A percentile compares a stretch with the other conserved stretches of the same genome.
Conservation (phyloP, 331 rosid species). For the Rosa hybrid region DNA sequence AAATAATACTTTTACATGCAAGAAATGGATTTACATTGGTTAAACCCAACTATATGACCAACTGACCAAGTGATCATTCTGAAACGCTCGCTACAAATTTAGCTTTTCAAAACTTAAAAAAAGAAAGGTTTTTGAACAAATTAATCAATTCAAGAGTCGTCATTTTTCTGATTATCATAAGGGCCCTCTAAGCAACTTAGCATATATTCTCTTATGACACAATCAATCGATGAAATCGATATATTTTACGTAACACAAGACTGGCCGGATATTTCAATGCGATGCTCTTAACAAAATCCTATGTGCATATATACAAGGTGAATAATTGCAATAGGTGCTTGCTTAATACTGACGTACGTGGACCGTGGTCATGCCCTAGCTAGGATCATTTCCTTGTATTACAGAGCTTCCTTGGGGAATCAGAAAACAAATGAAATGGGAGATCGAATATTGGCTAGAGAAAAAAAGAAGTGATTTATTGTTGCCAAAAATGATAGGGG, state of each 20-base stretch:
- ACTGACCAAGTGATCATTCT: background rate
- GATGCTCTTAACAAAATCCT: background rate
- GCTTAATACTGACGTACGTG: background rate
- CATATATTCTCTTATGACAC: background rate
- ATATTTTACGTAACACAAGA: background rate
- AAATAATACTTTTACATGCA: background rate
- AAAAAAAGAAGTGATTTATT: background rate
- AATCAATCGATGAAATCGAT: background rate
- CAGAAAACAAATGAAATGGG: background rate
- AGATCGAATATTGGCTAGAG: background rate
- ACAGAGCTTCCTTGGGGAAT: background rate
- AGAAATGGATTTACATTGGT: background rate
- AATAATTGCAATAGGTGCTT: background rate
- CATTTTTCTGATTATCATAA: background rate
- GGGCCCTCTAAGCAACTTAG: background rate
- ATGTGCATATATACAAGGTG: background rate
- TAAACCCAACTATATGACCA: no score
- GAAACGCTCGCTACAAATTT: background rate
- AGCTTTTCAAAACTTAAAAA: background rate
- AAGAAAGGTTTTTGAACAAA: background rate
- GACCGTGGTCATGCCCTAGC: background rate
- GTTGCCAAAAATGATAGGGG: background rate
- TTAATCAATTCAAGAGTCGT: background rate
- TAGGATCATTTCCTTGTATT: slow-evolving; percentile 13
- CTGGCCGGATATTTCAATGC: background rate